These are phyloP conservation scores for Gomphus bonarii DNA, from an alignment of 1,284 basidiomycete genomes.

Conservation along the genomic window DNA sequence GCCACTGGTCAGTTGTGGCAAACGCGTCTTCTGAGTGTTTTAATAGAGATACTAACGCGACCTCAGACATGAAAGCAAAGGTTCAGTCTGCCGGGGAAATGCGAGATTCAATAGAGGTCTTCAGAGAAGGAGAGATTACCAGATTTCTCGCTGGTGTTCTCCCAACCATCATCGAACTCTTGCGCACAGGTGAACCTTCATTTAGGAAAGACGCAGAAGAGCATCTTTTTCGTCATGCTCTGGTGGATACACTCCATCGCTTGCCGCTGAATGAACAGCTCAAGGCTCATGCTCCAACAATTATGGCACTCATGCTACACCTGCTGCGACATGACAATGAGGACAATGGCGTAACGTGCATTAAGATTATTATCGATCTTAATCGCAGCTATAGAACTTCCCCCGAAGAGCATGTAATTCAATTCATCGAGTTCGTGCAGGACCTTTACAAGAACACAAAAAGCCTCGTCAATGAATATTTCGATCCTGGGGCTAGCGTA, in stretches of 20 bases:
- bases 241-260: constrained; percentile 84
- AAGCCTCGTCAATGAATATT: constrained; percentile 65
- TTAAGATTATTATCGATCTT: constrained; percentile 89
- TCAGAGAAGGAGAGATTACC: constrained; percentile 72
- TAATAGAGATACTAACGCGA: background rate
- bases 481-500: constrained; percentile 51
- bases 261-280: constrained; percentile 78
- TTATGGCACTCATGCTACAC: constrained; percentile 64
- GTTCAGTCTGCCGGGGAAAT: constrained; percentile 69
- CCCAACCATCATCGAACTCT: constrained; percentile 70
- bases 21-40: background rate
- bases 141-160: constrained; percentile 66
- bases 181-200: constrained; percentile 69
- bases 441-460: constrained; percentile 75
- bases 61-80: constrained; percentile 59
- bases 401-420: constrained; percentile 69
- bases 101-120: constrained; percentile 79
- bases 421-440: constrained; percentile 67
- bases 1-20: constrained; percentile 2
- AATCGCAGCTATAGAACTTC: constrained; percentile 60
- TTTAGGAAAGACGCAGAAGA: constrained; percentile 74
- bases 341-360: constrained; percentile 85
- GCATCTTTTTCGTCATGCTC: constrained; percentile 76
- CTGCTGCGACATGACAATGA: constrained; percentile 90
- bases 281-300: constrained; percentile 44